Percentiles rank a stretch among this genome's conserved stretches.
Conservation (phyloP, 805 yeast species). For the Ogataea pilisensis region DNA sequence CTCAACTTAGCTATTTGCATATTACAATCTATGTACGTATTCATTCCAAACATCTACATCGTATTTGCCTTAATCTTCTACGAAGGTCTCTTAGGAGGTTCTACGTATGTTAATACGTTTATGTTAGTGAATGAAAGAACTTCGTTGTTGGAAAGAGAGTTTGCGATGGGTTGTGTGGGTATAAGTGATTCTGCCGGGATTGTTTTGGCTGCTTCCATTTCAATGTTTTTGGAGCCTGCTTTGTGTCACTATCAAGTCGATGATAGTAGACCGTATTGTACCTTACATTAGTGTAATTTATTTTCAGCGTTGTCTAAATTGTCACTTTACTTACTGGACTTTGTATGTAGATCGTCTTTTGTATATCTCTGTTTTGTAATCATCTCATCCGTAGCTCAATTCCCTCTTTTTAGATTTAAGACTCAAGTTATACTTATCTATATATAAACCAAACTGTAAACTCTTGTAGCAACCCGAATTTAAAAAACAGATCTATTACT, state of each 20-base stretch:
- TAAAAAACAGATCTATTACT: no score
- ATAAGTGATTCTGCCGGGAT: conserved; percentile 84
- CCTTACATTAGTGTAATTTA: conserved; percentile 27
- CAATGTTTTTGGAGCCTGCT: conserved; percentile 67
- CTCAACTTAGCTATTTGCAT: conserved; percentile 57
- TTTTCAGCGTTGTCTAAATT: neutral
- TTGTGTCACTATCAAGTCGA: conserved; percentile 69
- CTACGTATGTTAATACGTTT: conserved; percentile 86
- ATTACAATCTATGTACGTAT: conserved; percentile 57
- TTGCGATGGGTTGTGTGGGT: conserved; percentile 79
- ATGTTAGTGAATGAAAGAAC: conserved; percentile 64
- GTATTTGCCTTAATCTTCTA: conserved; percentile 66
- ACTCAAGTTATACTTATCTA: no score
- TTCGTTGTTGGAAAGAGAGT: conserved; percentile 54
- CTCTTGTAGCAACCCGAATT: no score
- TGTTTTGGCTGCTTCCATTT: conserved; percentile 72
- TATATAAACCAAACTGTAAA: no score
- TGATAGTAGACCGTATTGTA: conserved; percentile 80
- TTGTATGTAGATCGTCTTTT: no score
- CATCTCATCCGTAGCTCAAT: no score
- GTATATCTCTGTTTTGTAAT: no score
- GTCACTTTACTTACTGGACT: no score
- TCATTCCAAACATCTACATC: conserved; percentile 57
- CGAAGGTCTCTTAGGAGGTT: conserved; percentile 90
- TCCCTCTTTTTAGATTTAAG: no score